Percentiles rank a stretch among this genome's conserved stretches.
phyloP scores from a whole-genome alignment of 164 flowering plant species.

The Vitis amurensis region DNA sequence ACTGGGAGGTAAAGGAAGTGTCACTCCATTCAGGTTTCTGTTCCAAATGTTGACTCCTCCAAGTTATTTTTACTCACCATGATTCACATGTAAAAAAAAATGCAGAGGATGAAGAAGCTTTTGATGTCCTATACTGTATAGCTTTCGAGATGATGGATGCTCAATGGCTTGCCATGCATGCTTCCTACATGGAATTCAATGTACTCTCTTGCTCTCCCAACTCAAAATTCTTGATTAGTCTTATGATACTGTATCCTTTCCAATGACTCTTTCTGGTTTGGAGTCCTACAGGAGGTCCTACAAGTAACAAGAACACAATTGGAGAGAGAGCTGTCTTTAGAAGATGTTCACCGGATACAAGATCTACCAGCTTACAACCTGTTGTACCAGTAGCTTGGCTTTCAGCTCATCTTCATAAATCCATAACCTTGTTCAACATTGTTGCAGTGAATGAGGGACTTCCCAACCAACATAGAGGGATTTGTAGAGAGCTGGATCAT shows the following conservation, averaged over 20 bases:
- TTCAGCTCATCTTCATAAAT: background rate
- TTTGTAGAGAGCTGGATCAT: too few species aligned
- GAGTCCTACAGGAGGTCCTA: constrained; percentile 73
- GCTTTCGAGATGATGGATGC: constrained; percentile 96
- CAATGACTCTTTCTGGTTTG: background rate
- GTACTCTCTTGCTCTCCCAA: constrained; percentile 44
- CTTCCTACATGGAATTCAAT: constrained; percentile 98
- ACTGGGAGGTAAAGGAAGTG: constrained; percentile 59
- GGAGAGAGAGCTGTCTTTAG: constrained; percentile 84
- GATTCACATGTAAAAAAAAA: background rate
- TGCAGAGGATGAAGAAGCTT: constrained; percentile 94
- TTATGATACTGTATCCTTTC: too few species aligned
- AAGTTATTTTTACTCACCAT: too few species aligned
- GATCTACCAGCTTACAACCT: constrained; percentile 92
- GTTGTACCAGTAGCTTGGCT: constrained; percentile 51
- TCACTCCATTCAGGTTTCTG: background rate
- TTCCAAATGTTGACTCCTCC: background rate
- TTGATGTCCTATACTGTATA: constrained; percentile 78
- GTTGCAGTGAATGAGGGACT: too few species aligned
- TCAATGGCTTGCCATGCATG: constrained; percentile 96
- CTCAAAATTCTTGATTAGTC: background rate
- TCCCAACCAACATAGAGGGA: too few species aligned
- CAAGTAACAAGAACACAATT: constrained; percentile 72
- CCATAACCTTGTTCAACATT: too few species aligned
- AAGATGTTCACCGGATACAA: constrained; percentile 64